Base-by-base conservation (phyloP, 768 basidiomycete species). In the Psilocybe cubensis region DNA sequence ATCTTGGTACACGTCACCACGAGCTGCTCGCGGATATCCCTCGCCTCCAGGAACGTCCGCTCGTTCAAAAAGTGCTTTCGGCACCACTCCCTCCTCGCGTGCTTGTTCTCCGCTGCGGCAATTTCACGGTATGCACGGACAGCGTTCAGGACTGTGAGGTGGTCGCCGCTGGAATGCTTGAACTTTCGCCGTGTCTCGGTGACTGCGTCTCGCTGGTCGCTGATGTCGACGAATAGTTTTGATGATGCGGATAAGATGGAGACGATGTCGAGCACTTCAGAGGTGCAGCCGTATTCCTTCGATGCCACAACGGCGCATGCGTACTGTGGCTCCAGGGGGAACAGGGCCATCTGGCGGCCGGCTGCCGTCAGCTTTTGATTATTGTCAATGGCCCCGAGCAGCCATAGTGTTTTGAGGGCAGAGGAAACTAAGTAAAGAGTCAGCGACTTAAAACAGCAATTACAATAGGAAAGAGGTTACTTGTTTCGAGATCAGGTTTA, bases 301-400 rank as follows among this genome's bases (percentile, higher is more conserved):
- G 96, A 91, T 12, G 91, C 89, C 52, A 98, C 76, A 28, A 98
- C 74, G 40, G 89, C 83, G 27, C 93, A 86, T 0, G 95, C 85
- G 53, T 87, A 83, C 28, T 84, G 75, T 1, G 96, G 94, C 63
- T 98, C 94, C n/a, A 97, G 83, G 2, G 97, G 97, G 67, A 96
- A 93, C n/a, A 77, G 67, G 3, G 94, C 88, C 92, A 99, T 98
- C 59, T 86, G 76, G 4, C 85, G 83, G 2, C 97, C 97, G 3
- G 90, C 71, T 0, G 77, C 63, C 0, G 95, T 97, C 51, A 99
- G 76, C 4, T 68, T 67, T 56, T 84, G 86, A 14, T 79, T 78
- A 31, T 81, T 74, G 68, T 90, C 83, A 57, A 98, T 78, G 11
- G 96, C 96, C 12, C 86, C 87, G 8, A 98, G 81, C 2, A 93